Evolutionary conservation across 176 grass and related monocot genomes (phyloP).

Genomic region (Oropetium thomaeum): DNA sequence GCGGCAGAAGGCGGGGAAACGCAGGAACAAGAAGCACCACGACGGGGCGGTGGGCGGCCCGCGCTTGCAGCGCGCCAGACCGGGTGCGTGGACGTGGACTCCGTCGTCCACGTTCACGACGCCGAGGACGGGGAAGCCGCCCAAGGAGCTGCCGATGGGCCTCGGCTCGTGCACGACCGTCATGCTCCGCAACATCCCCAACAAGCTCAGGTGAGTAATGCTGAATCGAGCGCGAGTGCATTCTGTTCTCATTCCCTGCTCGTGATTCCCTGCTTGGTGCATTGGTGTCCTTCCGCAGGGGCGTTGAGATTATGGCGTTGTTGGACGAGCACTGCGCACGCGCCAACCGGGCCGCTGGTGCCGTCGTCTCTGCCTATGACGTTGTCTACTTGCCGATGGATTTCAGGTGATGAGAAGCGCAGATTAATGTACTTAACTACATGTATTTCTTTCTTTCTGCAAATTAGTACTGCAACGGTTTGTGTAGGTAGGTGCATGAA

Average conservation of each 20-base stretch:
- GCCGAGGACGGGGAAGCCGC: not conserved
- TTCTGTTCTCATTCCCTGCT: no score
- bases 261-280: no score
- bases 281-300: slow-evolving; percentile 24
- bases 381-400: slow-evolving; percentile 76
- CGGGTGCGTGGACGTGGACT: not conserved
- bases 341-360: slow-evolving; percentile 14
- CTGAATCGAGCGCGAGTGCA: no score
- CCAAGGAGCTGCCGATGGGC: not conserved
- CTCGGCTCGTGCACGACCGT: slow-evolving; percentile 35
- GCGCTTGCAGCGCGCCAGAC: not conserved
- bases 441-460: no score
- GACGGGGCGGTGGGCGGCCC: not conserved
- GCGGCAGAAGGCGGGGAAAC: not conserved
- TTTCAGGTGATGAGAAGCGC: slow-evolving; percentile 52
- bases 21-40: not conserved
- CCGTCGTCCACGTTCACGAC: slow-evolving; percentile 18
- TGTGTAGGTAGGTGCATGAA: no score
- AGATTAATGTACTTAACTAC: no score
- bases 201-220: slow-evolving; percentile 41
- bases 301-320: slow-evolving; percentile 35
- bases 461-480: not conserved
- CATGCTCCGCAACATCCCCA: slow-evolving; percentile 82
- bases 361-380: slow-evolving; percentile 46
- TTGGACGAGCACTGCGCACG: slow-evolving; percentile 62